Percentiles rank a stretch among this genome's conserved stretches.
Evolutionary conservation across 2,329 filamentous ascomycete species (phyloP).

Genomic region (Cladosporium sp.): DNA sequence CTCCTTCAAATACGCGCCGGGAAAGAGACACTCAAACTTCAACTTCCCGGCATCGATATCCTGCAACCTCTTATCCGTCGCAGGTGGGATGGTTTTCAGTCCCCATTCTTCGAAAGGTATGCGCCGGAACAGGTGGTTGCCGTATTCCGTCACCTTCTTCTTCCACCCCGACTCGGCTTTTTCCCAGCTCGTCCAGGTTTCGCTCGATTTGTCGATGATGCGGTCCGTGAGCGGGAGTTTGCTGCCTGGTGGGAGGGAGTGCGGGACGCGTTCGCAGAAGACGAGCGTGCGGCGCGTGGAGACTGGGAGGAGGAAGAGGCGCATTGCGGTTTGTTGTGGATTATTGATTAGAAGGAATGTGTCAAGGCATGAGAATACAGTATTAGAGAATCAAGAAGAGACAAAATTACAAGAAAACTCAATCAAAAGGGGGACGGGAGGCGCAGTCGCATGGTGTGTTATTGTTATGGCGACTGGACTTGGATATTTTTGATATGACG

Average conservation of each 20-base stretch:
- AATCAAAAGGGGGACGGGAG: too few species aligned
- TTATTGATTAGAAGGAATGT: not conserved
- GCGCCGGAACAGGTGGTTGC: slow-evolving; percentile 77
- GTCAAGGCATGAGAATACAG: not conserved
- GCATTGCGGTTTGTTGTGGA: slow-evolving; percentile 54
- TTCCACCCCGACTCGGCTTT: slow-evolving; percentile 71
- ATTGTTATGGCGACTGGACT: too few species aligned
- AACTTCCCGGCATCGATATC: slow-evolving; percentile 61
- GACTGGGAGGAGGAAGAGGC: slow-evolving; percentile 88
- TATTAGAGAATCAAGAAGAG: too few species aligned
- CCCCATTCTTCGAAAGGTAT: slow-evolving; percentile 99
- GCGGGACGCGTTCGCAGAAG: slow-evolving; percentile 72
- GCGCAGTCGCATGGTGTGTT: too few species aligned
- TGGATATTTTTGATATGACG: too few species aligned
- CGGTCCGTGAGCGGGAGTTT: slow-evolving; percentile 63
- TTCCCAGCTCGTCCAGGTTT: slow-evolving; percentile 85
- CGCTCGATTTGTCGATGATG: slow-evolving; percentile 64
- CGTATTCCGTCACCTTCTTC: slow-evolving; percentile 77
- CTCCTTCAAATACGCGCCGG: slow-evolving; percentile 63
- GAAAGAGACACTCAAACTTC: slow-evolving; percentile 58
- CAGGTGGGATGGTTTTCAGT: slow-evolving; percentile 85
- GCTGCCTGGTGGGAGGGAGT: slow-evolving; percentile 38
- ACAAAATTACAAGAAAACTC: too few species aligned
- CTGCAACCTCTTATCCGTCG: slow-evolving; percentile 62
- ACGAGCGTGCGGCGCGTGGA: slow-evolving; percentile 87